Evolutionary conservation across 108 stramenopile genomes (phyloP), one percentile per base, ranked within the genome.

Genomic region (Stephanodiscus triporus): DNA sequence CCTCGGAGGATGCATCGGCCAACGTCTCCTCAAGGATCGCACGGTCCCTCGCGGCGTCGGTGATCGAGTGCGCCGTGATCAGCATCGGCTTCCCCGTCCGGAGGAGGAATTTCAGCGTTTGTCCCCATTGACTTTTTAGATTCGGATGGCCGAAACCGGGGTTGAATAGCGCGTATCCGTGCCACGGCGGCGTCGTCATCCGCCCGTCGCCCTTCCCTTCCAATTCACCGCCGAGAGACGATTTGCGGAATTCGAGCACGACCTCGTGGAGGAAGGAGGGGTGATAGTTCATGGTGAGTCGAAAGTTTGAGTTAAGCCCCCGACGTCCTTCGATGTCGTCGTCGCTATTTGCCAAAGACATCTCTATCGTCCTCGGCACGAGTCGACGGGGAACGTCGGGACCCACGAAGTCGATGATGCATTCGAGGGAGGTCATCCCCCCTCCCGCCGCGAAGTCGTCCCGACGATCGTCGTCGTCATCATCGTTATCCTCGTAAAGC

Each of bases 121-220:
- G 82, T 17, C 54, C 30, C 95, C 95, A 96, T 9, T 69, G 77
- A 24, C 88, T 68, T 29, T 63, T 57, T 10, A 96, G 80, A 72
- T 95, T 86, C 36, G 86, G 86, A 75, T 96, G 95, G 4, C 87
- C 94, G 22, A 95, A 75, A 16, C 95, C 93, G 19, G 95, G 95
- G 81, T 96, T 96, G 78, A 95, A 89, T 9, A 95, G 82, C 19
- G 90, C 68, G 48, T 81, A 92, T 6, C 73, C 81, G 54, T 93
- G 78, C 83, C 88, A 91, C 17, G 26, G 22, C 27, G 20, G 24
- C n/a, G 27, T 24, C 27, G 55, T 7, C 40, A 40, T 9, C 40
- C 40, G 0, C 11, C 40, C 40, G 1, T 9, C 40, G 10, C 40
- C 40, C 11, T 5, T 11, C 40, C 11, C 9, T 40, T 9, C 40